A percentile compares a stretch with the other conserved stretches of the same genome.
Conservation (phyloP, 2,329 filamentous ascomycete genomes). For the Stenocarpella maydis region DNA sequence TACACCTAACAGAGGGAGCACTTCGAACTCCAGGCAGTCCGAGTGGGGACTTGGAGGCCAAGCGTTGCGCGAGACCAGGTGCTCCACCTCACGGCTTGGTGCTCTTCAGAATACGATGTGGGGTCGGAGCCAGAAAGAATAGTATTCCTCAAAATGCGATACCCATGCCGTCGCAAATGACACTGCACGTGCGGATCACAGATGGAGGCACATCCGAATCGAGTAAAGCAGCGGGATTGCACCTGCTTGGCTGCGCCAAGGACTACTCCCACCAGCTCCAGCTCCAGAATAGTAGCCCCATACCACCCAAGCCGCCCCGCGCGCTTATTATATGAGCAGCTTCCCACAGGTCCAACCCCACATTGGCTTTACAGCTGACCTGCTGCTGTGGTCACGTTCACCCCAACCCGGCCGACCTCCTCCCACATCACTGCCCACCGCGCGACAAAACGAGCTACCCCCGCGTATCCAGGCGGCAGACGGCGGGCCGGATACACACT, state of each 20-base stretch:
- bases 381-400: constrained; percentile 2
- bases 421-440: background rate
- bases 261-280: background rate
- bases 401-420: constrained; percentile 5
- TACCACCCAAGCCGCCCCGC: constrained; percentile 7
- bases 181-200: constrained; percentile 8
- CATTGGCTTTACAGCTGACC: constrained; percentile 4
- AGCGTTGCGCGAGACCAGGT: background rate
- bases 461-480: constrained; percentile 16
- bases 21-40: background rate
- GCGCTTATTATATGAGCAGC: constrained; percentile 7
- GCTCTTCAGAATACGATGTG: background rate
- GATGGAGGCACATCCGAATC: background rate
- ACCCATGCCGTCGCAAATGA: background rate
- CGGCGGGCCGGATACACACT: background rate
- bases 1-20: background rate
- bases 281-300: background rate
- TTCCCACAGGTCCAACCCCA: constrained; percentile 16
- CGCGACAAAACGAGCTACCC: constrained; percentile 6
- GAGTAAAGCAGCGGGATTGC: background rate
- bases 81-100: background rate
- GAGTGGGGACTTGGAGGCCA: background rate
- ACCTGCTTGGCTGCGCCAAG: constrained; percentile 1
- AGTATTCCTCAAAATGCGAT: too few relatives aligned
- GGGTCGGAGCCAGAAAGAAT: too few relatives aligned